Evolutionary conservation across 2,329 filamentous ascomycete species (phyloP), one percentile per base, ranked within the genome.

Genomic region (Aspergillus texensis): DNA sequence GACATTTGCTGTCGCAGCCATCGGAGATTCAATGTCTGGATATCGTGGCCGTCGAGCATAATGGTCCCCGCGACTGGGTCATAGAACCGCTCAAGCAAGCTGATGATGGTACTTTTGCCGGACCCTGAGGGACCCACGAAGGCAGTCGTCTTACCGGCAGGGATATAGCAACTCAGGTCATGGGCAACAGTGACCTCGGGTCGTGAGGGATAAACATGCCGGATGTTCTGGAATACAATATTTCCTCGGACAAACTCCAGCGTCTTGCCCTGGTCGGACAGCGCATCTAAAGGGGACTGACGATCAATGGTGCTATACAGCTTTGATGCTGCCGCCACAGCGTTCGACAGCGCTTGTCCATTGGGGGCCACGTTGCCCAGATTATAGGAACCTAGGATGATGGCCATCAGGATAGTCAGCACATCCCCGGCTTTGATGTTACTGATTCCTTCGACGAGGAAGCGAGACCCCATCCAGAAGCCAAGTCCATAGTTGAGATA

Each of bases 11-110:
- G 68, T 83, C 76, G n/a, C 72, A 77, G 2, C 82, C 84, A 70
- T 84, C 84, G 4, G 86, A 70, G 83, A 71, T 96, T 96, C 58
- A 96, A 81, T 0, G 83, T 88, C 70, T 86, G 86, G 60, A 95
- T 87, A 73, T 94, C 88, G 61, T 88, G 86, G 9, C 90, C 93
- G 71, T 96, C 93, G 4, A 97, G 57, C 1, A 75, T 68, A 4
- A 88, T 76, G 0, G 69, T 70, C 3, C 86, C 87, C 4, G 77
- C 74, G 0, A 80, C 79, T 0, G 85, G 84, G 58, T 88, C 84
- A 66, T 90, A 89, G 36, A 89, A 80, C 43, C 88, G 79, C 43
- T 85, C 82, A 1, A 86, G 73, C 2, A 89, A 76, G 5, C 82
- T 83, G 2, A 85, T 83, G 69, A 86, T 77, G 9, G 69, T 71